Percentiles rank a stretch among this genome's conserved stretches.
Evolutionary conservation across 371 early-diverging fungal species (phyloP).

Genomic region (Mortierella sp.): DNA sequence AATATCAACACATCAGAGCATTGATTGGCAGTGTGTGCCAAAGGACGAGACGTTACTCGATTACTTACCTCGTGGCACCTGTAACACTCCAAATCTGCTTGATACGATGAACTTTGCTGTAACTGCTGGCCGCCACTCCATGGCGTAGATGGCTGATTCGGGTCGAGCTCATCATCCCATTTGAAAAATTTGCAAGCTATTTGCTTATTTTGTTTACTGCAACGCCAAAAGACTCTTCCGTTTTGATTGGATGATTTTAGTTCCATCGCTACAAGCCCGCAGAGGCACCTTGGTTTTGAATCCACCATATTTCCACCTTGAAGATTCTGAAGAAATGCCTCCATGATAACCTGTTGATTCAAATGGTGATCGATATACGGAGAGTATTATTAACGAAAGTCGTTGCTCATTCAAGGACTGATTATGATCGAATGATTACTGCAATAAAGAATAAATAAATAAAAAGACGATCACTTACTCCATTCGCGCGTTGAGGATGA

Average conservation of each 20-base stretch:
- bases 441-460: background rate
- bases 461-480: background rate
- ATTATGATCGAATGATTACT: background rate
- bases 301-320: conserved; percentile 12
- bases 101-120: conserved; percentile 1
- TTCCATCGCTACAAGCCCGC: conserved; percentile 62
- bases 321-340: conserved; percentile 25
- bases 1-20: background rate
- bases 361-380: background rate
- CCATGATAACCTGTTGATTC: conserved; percentile 13
- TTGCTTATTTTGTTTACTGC: conserved; percentile 51
- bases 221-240: conserved; percentile 61
- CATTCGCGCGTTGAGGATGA: conserved; percentile 7
- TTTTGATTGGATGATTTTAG: conserved; percentile 59
- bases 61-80: conserved; percentile 36
- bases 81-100: conserved; percentile 23
- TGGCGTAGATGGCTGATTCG: background rate
- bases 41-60: background rate
- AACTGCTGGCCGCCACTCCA: conserved; percentile 19
- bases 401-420: too few relatives aligned
- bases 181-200: conserved; percentile 67
- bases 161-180: conserved; percentile 64
- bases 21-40: too few relatives aligned
- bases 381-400: too few relatives aligned
- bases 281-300: conserved; percentile 63